Evolutionary conservation across 352 stramenopile species (phyloP), one percentile per base, ranked within the genome.

Genomic region (Phytophthora agathidicida): DNA sequence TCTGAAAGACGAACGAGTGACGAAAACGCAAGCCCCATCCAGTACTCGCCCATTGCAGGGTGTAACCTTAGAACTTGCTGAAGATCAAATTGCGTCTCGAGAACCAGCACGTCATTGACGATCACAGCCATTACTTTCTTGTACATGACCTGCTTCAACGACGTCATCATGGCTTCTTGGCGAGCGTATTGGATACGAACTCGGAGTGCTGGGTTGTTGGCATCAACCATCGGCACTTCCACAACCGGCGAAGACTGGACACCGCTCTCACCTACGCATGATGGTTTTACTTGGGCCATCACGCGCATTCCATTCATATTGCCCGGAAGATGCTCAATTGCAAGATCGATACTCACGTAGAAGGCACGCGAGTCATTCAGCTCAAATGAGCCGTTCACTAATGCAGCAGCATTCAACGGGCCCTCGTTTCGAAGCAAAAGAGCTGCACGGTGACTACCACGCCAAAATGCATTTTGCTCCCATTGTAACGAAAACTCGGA

Each of bases 71-170:
- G 63, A 16, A 53, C 59, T 57, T 86, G 60, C 50, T 80, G 71
- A 33, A 88, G 47, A 62, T 88, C 75, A 28, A 86, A 58, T 9
- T 59, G 66, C 20, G 60, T 73, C 51, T 88, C 73, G 10, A 88
- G 32, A 13, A 88, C 30, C 16, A 75, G 28, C 30, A 77, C 54
- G 39, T 77, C 62, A 53, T 88, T 86, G 3, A 78, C 65, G 7
- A 61, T 20, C 17, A 86, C 60, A 26, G 58, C 51, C 17, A 87
- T 57, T 44, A 83, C 63, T 53, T 79, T 82, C 61, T 81, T 82
- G 59, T 75, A 86, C 50, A 73, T 77, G 20, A 83, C 43, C 24
- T 83, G 73, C 22, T 56, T 73, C 7, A 54, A 66, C 22, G 55
- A 43, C n/a, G 50, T 24, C 20, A 51, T 43, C 7, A 52, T 61